Evolutionary conservation across 805 yeast genomes (phyloP).

Genomic region (Wickerhamiella vanderwaltii): DNA sequence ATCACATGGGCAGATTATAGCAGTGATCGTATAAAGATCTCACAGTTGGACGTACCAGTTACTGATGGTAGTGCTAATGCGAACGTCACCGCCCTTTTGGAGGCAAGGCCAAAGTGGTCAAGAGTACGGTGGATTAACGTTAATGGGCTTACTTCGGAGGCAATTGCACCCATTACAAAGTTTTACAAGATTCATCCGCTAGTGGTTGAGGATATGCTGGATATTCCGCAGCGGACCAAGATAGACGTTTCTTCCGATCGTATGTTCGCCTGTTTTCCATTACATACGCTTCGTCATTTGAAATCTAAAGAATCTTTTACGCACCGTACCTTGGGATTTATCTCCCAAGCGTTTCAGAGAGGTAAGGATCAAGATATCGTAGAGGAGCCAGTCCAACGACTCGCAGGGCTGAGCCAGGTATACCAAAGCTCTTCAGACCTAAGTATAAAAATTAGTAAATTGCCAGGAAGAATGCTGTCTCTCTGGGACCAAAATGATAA

Average conservation of each 20-base stretch:
- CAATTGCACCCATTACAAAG: conserved; percentile 36
- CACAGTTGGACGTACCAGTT: conserved; percentile 32
- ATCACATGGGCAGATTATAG: conserved; percentile 44
- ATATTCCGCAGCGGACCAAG: conserved; percentile 49
- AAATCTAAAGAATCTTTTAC: background rate
- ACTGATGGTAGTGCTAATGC: conserved; percentile 11
- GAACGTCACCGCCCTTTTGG: conserved; percentile 22
- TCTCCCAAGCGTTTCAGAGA: background rate
- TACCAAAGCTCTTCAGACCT: conserved; percentile 4
- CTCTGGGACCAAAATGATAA: conserved; percentile 17
- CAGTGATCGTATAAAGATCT: conserved; percentile 33
- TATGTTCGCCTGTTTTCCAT: conserved; percentile 43
- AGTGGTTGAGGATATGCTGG: conserved; percentile 51
- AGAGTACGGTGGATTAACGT: conserved; percentile 46
- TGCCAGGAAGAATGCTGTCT: conserved; percentile 17
- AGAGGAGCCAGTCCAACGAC: background rate
- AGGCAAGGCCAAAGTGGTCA: conserved; percentile 36
- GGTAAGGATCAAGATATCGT: background rate
- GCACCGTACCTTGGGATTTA: too few species aligned
- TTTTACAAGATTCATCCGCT: conserved; percentile 40
- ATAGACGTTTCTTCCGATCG: conserved; percentile 41
- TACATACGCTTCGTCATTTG: conserved; percentile 34
- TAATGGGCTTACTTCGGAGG: conserved; percentile 52
- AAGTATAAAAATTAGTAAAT: conserved; percentile 3
- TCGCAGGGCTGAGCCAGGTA: background rate